Base-by-base conservation (phyloP, 2,329 filamentous ascomycete species). In the Colletotrichum trifolii region DNA sequence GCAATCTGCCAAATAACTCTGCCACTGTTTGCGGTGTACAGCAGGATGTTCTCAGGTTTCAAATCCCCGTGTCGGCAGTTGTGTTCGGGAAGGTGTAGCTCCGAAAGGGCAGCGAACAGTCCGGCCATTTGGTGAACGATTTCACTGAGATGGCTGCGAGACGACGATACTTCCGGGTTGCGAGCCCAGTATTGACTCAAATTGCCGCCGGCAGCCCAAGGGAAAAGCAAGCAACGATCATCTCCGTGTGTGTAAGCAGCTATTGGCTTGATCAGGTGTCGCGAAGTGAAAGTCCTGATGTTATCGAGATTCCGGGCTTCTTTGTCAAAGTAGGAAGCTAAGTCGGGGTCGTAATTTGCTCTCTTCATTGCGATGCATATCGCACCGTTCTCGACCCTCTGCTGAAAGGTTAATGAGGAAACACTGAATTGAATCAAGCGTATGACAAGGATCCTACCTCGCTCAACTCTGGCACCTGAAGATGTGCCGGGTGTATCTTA, bases 11-110 rank as follows among this genome's bases (percentile, higher is more conserved):
- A 15, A 2, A 36, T 60, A 12, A 3, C 33, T 0, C 36, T n/a
- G 1, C n/a, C 33, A 2, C n/a, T 1, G 4, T 8, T 2, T 2
- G 36, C 40, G 2, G 25, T 12, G 17, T 58, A 52, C 2, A 46
- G 13, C 1, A 66, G 59, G 10, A 66, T 66, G 10, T 66, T 66
- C 36, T 63, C 59, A 6, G 47, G 59, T 34, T 66, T 58, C 8
- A 66, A 13, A 36, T 54, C 64, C 2, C 59, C 48, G 5, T 63
- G 64, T 35, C 64, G 45, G 36, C 33, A 54, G 17, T 64, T 64
- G 4, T 0, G 3, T 8, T 3, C 6, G 10, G 25, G 25, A 25
- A 25, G 25, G 25, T 39, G 12, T 1, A 53, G 35, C 10, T 64
- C 54, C 9, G 43, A 10, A 4, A 62, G 52, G 3, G 47, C n/a